These are phyloP conservation scores for Rhododendron williamsianum DNA, from an alignment of 148 eudicot genomes.

Conservation along the genomic window DNA sequence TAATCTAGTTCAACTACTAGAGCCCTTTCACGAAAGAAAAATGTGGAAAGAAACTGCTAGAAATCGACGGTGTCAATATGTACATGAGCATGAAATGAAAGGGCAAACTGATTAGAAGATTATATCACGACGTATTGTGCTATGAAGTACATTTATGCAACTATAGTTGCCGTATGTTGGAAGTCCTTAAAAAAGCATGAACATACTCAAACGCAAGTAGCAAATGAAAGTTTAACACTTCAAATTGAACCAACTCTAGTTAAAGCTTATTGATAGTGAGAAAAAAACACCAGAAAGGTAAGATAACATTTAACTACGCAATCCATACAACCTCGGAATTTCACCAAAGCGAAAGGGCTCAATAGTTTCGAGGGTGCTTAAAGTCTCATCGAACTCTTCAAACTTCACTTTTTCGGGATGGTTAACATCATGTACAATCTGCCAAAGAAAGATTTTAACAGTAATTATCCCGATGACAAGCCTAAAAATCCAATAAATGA, in stretches of 20 bases:
- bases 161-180: background rate
- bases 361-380: background rate
- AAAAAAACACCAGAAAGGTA: background rate
- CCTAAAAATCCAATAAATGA: background rate
- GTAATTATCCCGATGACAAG: background rate
- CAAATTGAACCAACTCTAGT: background rate
- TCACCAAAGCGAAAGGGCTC: background rate
- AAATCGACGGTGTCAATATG: background rate
- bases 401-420: background rate
- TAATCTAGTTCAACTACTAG: background rate
- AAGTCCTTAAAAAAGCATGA: background rate
- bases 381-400: background rate
- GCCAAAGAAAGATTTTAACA: background rate
- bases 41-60: background rate
- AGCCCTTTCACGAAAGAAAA: background rate
- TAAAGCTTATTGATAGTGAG: background rate
- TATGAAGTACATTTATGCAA: background rate
- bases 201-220: background rate
- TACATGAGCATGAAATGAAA: background rate
- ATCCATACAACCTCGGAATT: background rate
- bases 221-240: background rate
- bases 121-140: background rate
- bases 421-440: background rate
- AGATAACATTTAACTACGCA: background rate
- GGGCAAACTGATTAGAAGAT: background rate